Evolutionary conservation across 768 basidiomycete species (phyloP).

Genomic region (Chlorophyllum brunneum): DNA sequence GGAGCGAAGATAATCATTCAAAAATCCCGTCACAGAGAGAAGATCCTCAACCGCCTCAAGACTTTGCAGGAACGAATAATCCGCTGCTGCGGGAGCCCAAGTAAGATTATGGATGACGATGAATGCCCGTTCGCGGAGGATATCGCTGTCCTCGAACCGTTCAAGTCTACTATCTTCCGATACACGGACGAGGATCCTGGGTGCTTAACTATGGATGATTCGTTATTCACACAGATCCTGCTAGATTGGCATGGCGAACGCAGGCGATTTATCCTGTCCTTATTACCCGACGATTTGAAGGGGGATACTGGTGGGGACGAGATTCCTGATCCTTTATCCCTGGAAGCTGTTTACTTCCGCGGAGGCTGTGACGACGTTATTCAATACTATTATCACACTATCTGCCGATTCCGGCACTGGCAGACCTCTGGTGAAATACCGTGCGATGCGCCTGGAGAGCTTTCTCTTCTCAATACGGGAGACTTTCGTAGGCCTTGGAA

Average conservation of each 20-base stretch:
- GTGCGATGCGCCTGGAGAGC: neutral
- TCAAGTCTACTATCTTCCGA: neutral
- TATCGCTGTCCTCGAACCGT: constrained; percentile 1
- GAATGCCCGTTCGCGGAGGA: constrained; percentile 4
- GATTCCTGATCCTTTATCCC: neutral
- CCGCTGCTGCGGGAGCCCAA: too few species aligned
- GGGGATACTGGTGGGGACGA: neutral
- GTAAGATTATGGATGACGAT: neutral
- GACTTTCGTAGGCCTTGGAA: constrained; percentile 1
- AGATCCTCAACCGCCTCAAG: neutral
- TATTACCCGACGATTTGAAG: neutral
- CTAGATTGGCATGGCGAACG: neutral
- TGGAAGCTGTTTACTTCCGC: constrained; percentile 1
- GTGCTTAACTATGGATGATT: neutral
- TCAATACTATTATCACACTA: constrained; percentile 1
- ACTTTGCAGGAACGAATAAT: neutral
- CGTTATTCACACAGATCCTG: neutral
- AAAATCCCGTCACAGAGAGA: neutral
- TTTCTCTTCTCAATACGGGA: neutral
- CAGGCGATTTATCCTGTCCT: neutral
- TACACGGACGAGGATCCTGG: neutral
- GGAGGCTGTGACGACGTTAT: neutral
- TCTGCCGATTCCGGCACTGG: neutral
- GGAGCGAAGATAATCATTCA: neutral
- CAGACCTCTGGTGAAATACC: neutral